Conservation (phyloP, 768 basidiomycete species). For the Boletus reticulatus region DNA sequence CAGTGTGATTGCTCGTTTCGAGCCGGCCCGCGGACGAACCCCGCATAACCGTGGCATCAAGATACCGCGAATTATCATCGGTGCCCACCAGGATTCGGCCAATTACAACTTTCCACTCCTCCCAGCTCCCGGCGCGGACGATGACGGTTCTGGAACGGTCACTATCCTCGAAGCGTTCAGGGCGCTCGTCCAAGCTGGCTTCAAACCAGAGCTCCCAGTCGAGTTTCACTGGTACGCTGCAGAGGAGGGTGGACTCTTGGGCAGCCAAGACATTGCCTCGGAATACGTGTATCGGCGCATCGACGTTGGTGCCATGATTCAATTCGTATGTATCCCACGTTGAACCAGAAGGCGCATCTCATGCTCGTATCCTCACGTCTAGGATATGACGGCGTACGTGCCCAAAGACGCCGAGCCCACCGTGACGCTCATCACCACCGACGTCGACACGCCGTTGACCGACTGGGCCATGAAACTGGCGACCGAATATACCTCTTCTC, state of each 20-base stretch:
- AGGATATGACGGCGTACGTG: conserved; percentile 39
- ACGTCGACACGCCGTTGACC: conserved; percentile 46
- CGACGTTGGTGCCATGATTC: conserved; percentile 49
- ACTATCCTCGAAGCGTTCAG: conserved; percentile 80
- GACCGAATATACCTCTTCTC: conserved; percentile 29
- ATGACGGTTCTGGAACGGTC: conserved; percentile 61
- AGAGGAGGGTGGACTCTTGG: conserved; percentile 43
- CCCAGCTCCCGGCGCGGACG: conserved; percentile 49
- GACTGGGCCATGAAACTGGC: conserved; percentile 32
- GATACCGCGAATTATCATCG: conserved; percentile 36
- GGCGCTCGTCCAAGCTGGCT: conserved; percentile 64
- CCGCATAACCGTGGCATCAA: conserved; percentile 6
- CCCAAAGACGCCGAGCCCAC: conserved; percentile 4
- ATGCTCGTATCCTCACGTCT: too few relatives aligned
- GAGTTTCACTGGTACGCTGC: conserved; percentile 88
- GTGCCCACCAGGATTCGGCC: conserved; percentile 45
- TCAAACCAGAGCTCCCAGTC: conserved; percentile 59
- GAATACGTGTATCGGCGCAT: conserved; percentile 44
- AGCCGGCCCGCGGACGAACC: conserved; percentile 8
- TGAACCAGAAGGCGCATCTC: too few relatives aligned
- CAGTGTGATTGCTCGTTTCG: conserved; percentile 23
- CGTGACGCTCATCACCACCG: conserved; percentile 31
- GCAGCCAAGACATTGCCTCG: conserved; percentile 49
- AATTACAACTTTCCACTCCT: conserved; percentile 39
- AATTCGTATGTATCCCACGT: conserved; percentile 37